Base-by-base conservation (phyloP, 2,329 filamentous ascomycete species). In the Aspergillus sp. region DNA sequence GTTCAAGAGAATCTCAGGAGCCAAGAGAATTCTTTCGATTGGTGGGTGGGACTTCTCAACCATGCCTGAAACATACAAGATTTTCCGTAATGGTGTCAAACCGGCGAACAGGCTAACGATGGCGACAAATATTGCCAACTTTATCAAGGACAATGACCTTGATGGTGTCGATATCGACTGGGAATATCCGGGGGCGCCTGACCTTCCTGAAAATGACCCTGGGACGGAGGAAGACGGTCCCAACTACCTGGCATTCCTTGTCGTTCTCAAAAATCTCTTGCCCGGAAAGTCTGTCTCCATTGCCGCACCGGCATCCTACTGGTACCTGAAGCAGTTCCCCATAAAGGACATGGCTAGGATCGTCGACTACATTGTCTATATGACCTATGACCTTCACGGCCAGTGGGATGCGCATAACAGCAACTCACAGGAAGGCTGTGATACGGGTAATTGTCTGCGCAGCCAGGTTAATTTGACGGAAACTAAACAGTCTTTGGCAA, bases 391-490 rank as follows among this genome's bases (percentile, higher is more conserved):
- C 50, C 58, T 66, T 4, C 64, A 66, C 39, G 62, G 64, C 0
- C 58, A 58, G 39, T 60, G 58, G 58, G 58, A 60, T 52, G 45
- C 52, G 5, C 47, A 56, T 10, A 60, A 56, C 25, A n/a, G 12
- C n/a, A 32, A 60, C 15, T 23, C 58, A 6, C 58, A 56, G 19
- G 39, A 47, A 3, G 52, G 52, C 1, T 76, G 74, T 57, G 53
- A 48, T 4, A 23, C 21, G 12, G 70, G 71, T 0, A 70, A 69
- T 50, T 75, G 79, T 43, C 69, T 80, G 0, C 74, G 77, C 1
- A 74, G 70, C 0, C 78, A 80, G 54, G 68, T 79, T 58, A 80
- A 81, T 67, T 57, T 70, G 36, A 80, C 78, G 0, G 76, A 80
- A 58, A 78, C 76, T 0, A 58, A 59, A 0, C 61, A 65, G 4